Conservation (phyloP, 129 eudicot genomes). For the Glebionis coronaria region DNA sequence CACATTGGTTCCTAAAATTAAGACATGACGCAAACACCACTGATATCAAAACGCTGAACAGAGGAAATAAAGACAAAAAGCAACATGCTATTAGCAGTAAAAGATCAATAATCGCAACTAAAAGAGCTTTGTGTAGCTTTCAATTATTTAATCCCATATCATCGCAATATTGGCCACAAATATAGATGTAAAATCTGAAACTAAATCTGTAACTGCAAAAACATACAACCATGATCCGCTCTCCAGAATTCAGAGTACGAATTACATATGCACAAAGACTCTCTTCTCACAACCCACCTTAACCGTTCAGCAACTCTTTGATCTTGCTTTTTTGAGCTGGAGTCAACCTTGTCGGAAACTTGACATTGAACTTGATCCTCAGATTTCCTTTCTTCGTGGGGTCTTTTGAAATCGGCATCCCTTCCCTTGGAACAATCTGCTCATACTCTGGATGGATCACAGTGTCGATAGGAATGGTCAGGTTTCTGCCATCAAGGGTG, state of each 20-base stretch:
- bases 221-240: not conserved
- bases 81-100: not conserved
- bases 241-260: not conserved
- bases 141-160: not conserved
- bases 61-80: not conserved
- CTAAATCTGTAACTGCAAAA: not conserved
- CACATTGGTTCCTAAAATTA: no score
- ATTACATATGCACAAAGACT: conserved; percentile 5
- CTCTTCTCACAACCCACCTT: not conserved
- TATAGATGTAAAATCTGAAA: not conserved
- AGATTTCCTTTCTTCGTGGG: conserved; percentile 33
- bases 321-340: conserved; percentile 27
- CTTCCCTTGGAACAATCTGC: conserved; percentile 29
- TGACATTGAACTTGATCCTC: conserved; percentile 31
- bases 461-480: conserved; percentile 24
- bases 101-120: not conserved
- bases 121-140: not conserved
- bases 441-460: conserved; percentile 28
- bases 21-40: no score
- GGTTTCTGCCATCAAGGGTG: conserved; percentile 32
- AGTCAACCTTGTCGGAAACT: conserved; percentile 29
- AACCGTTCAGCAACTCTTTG: conserved; percentile 29
- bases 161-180: not conserved
- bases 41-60: not conserved
- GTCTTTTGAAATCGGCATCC: conserved; percentile 39